Conservation (phyloP, 441 rosid species). For the Gossypium laxum region DNA sequence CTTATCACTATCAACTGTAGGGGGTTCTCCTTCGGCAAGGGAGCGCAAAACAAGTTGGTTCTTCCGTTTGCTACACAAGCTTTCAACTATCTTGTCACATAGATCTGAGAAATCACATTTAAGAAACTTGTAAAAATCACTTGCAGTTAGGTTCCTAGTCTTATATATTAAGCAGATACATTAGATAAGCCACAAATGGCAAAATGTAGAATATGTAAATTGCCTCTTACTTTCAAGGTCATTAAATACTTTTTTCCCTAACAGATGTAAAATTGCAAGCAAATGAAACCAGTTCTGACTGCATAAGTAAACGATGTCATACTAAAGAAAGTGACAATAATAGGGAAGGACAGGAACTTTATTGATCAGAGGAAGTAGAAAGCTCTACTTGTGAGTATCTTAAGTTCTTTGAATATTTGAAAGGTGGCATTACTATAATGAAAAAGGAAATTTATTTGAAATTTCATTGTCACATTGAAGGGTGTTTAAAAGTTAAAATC, state of each 20-base stretch:
- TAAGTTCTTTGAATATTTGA: background rate
- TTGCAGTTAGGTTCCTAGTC: slow-evolving; percentile 1
- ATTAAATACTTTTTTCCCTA: background rate
- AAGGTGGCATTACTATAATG: background rate
- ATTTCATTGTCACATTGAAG: background rate
- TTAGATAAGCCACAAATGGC: background rate
- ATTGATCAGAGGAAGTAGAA: slow-evolving; percentile 1
- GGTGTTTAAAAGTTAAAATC: slow-evolving; percentile 2
- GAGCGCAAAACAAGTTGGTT: slow-evolving; percentile 48
- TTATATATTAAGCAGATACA: background rate
- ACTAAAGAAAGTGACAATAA: background rate
- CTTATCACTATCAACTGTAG: slow-evolving; percentile 43
- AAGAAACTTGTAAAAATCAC: slow-evolving; percentile 8
- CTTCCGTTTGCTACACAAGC: slow-evolving; percentile 73
- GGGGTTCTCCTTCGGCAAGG: slow-evolving; percentile 49
- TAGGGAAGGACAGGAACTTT: background rate
- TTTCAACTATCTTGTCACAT: slow-evolving; percentile 75
- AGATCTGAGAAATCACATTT: slow-evolving; percentile 46
- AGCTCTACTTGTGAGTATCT: background rate
- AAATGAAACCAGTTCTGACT: background rate
- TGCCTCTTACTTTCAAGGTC: background rate
- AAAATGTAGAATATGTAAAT: background rate
- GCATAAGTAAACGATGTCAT: background rate
- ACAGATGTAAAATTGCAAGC: slow-evolving; percentile 1
- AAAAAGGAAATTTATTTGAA: background rate